Base-by-base conservation (phyloP, 306 rosid genomes). In the Arachis hypogaea region DNA sequence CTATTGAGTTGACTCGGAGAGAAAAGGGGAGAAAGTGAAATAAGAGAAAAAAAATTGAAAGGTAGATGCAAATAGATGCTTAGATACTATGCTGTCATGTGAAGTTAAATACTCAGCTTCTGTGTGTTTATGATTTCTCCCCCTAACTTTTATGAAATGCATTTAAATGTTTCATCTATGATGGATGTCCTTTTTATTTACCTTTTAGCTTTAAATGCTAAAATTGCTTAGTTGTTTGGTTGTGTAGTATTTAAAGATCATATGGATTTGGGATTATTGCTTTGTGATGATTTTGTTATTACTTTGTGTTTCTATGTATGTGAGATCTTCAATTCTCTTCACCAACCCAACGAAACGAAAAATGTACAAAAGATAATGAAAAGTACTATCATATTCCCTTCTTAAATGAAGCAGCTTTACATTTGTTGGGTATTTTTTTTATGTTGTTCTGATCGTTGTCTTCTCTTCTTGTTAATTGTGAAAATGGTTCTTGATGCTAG, bases 1-100 rank as follows among this genome's bases (percentile, higher is more conserved):
- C 70, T 33, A 33, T 33, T 45, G 71, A 68, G 80, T 84, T 88
- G 86, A 76, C 78, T 84, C 61, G 33, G 77, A 50, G 78, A 68
- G 45, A 45, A 54, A 45, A 55, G 28, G 22, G 14, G 5, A 51
- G 57, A 51, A 51, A 70, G 16, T 49, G 28, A 5, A 51, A n/a
- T 6, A n/a, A 51, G 7, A n/a, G 14, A 51, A 4, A 51, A 33
- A 33, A 33, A 33, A 33, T 33, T 33, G 38, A n/a, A n/a, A 6
- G 9, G 29, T 52, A 10, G 58, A 52, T 52, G 58, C 58, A 52
- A 52, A 42, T 51, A 63, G 60, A 72, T 79, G 54, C 63, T 79
- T 59, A 55, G 63, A 44, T 78, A 63, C 16, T 58, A 64, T 42
- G 67, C 56, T 78, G 70, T 74, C 50, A 69, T 73, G 41, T 65